These are phyloP conservation scores for Trichoderma breve DNA, from an alignment of 2,329 filamentous ascomycete species.

Conservation along the genomic window DNA sequence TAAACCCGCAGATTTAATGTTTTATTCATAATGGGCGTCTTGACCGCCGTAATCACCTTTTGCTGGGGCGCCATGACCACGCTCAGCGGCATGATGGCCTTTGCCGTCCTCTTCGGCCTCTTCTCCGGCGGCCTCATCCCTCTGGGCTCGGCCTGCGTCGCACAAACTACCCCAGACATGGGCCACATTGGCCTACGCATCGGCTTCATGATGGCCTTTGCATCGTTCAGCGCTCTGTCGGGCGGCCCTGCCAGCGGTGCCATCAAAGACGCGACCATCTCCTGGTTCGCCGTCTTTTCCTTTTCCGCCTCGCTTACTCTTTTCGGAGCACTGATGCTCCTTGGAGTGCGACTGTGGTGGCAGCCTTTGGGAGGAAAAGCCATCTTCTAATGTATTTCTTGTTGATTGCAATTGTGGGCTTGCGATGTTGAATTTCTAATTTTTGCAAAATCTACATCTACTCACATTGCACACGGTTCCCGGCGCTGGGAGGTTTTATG, in stretches of 20 bases:
- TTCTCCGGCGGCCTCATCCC: slow-evolving; percentile 37
- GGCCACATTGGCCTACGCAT: slow-evolving; percentile 32
- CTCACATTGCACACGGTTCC: neutral
- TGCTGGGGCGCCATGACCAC: slow-evolving; percentile 31
- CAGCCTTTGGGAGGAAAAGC: slow-evolving; percentile 3
- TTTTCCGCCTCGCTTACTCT: slow-evolving; percentile 24
- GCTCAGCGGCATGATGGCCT: slow-evolving; percentile 24
- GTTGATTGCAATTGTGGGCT: neutral
- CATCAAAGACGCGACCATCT: slow-evolving; percentile 21
- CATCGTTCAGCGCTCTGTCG: slow-evolving; percentile 28
- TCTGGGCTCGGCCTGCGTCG: slow-evolving; percentile 33
- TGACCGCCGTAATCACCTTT: slow-evolving; percentile 31
- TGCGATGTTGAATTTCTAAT: neutral
- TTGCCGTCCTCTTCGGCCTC: slow-evolving; percentile 31
- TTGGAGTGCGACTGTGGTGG: slow-evolving; percentile 22
- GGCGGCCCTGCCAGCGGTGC: slow-evolving; percentile 27
- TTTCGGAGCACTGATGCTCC: slow-evolving; percentile 21
- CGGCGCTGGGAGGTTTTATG: neutral
- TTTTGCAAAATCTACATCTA: neutral
- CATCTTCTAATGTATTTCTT: slow-evolving; percentile 17
- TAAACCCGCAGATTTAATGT: slow-evolving; percentile 41
- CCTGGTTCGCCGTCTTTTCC: slow-evolving; percentile 21
- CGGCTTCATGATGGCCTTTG: slow-evolving; percentile 34
- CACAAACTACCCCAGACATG: slow-evolving; percentile 32
- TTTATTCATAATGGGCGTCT: slow-evolving; percentile 25